Evolutionary conservation across 1,284 basidiomycete genomes (phyloP).

Genomic region (Cutaneotrichosporon sp.): DNA sequence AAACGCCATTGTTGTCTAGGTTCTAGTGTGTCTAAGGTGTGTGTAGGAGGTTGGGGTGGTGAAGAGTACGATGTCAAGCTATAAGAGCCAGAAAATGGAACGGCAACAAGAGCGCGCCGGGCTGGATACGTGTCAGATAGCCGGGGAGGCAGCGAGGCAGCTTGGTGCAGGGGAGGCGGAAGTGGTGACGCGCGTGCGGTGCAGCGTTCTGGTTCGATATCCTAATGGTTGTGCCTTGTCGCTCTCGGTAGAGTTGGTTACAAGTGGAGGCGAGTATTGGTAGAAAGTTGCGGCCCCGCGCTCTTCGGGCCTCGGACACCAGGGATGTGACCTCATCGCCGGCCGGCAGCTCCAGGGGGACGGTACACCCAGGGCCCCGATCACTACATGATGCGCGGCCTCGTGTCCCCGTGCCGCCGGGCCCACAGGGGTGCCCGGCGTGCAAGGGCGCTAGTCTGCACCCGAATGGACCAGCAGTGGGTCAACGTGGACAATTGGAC

Average conservation of each 20-base stretch:
- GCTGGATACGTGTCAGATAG: neutral
- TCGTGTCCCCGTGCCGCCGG: neutral
- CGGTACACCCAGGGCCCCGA: neutral
- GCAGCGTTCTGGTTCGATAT: neutral
- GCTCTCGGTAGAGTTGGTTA: neutral
- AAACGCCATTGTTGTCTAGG: constrained; percentile 43
- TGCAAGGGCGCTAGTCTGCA: neutral
- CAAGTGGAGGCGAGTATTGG: neutral
- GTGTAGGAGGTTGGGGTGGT: neutral
- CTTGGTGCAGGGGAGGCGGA: neutral
- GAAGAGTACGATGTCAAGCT: neutral
- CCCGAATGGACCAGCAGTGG: neutral
- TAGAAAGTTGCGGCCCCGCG: neutral
- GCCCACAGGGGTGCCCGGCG: too few species aligned
- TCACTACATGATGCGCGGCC: neutral
- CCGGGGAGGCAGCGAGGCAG: too few species aligned
- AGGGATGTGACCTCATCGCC: constrained; percentile 2
- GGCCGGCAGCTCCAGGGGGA: neutral
- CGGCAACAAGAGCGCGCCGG: neutral
- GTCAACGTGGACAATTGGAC: neutral
- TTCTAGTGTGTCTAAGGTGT: neutral
- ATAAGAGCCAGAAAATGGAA: neutral
- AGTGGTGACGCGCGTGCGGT: neutral
- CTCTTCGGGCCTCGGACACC: too few species aligned
- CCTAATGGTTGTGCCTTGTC: neutral